Percentiles rank a stretch among this genome's conserved stretches.
These are phyloP conservation scores for Podila horticola DNA, from an alignment of 192 early-diverging fungal species.

Conservation along the genomic window DNA sequence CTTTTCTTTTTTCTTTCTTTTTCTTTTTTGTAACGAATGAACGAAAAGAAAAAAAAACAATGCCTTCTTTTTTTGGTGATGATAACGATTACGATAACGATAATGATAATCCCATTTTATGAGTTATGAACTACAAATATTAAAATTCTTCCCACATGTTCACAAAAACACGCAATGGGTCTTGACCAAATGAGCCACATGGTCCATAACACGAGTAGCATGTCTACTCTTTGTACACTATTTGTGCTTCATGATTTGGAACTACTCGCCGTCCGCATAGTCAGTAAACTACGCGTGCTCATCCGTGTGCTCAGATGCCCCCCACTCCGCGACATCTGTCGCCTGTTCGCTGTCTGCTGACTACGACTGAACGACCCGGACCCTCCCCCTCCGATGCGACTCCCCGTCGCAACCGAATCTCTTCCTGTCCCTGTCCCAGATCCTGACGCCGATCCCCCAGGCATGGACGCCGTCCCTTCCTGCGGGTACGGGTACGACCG, in stretches of 20 bases:
- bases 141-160: too few relatives aligned
- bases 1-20: too few relatives aligned
- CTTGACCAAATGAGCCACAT: too few relatives aligned
- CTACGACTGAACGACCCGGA: neutral
- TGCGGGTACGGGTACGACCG: neutral
- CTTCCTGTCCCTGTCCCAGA: neutral
- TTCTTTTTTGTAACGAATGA: too few relatives aligned
- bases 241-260: slow-evolving; percentile 7
- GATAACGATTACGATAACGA: neutral
- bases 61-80: neutral
- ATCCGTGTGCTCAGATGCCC: neutral
- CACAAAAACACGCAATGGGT: too few relatives aligned
- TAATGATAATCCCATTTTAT: too few relatives aligned
- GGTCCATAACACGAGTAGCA: too few relatives aligned
- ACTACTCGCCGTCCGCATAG: slow-evolving; percentile 20
- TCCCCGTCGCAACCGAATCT: neutral
- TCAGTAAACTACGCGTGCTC: slow-evolving; percentile 23
- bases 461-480: neutral
- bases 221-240: too few relatives aligned
- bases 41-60: neutral
- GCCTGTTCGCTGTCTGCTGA: neutral
- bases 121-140: too few relatives aligned
- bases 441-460: neutral
- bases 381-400: neutral
- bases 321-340: slow-evolving; percentile 7